Base-by-base conservation (phyloP, 1,139 yeast genomes). In the Diutina neorugosa region DNA sequence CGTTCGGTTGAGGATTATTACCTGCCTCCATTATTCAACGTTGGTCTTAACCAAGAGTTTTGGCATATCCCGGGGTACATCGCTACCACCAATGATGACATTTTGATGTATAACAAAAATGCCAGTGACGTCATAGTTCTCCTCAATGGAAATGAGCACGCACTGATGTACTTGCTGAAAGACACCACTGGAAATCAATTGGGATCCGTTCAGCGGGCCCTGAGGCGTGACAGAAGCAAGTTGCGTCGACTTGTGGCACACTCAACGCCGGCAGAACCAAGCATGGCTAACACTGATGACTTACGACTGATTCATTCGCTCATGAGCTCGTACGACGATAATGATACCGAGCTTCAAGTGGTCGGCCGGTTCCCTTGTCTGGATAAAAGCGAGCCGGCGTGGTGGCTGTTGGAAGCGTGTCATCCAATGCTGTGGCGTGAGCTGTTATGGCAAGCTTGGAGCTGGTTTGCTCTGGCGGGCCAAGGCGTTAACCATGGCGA, bases 391-490 rank as follows among this genome's bases (percentile, higher is more conserved):
- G 77, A 67, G 56, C 76, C 76, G 1, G 57, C 60, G 18, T 77
- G 81, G 81, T 77, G 81, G 81, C 55, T 63, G 2, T 62, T 63
- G 1, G 60, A 65, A 3, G 71, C 74, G 1, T 71, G 79, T 1
- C 84, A 80, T 55, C 74, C 84, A 1, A 63, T 77, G 23, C 75
- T 88, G 1, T 79, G 90, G 82, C 69, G 76, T 50, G 88, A 84
- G 60, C 74, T 78, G 52, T 69, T 84, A 0, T 83, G 89, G 82
- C 78, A 81, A 55, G 89, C 91, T 0, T 76, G 86, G 56, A 74
- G 85, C 44, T 86, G 93, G 89, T 85, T 90, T 84, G 91, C 93
- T 1, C 80, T 88, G 40, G 94, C 95, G 2, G 96, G 96, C 4
- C 20, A 18, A 2, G 52, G 46, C 14, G 41, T 19, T 5, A 43